These are phyloP conservation scores for Ogataea ganodermae DNA, from an alignment of 805 yeast species.

Conservation along the genomic window DNA sequence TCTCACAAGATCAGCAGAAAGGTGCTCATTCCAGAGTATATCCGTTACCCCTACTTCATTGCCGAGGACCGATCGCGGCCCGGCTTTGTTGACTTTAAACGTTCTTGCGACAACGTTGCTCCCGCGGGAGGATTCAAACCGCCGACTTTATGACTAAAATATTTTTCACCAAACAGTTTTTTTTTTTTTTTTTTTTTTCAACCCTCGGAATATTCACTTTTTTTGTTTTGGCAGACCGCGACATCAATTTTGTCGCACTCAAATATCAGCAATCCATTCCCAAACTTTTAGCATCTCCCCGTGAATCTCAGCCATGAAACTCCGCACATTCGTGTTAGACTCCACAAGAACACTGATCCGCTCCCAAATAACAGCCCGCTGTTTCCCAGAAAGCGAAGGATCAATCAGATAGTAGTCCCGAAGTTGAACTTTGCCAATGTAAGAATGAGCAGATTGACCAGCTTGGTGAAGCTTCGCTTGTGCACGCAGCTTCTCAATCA, in stretches of 20 bases:
- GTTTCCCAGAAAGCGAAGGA: constrained; percentile 35
- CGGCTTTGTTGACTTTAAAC: constrained; percentile 36
- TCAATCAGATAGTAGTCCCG: constrained; percentile 62
- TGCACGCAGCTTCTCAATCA: constrained; percentile 50
- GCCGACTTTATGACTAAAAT: neutral
- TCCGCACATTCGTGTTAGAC: constrained; percentile 62
- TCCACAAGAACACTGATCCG: constrained; percentile 58
- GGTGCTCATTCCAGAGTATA: constrained; percentile 66
- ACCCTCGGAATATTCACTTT: too few relatives aligned
- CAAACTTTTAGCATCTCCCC: constrained; percentile 88
- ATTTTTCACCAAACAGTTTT: neutral
- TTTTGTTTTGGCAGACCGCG: neutral
- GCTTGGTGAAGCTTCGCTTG: constrained; percentile 43
- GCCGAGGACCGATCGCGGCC: constrained; percentile 54
- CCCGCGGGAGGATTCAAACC: constrained; percentile 48
- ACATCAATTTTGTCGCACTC: constrained; percentile 2
- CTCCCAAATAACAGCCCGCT: constrained; percentile 58
- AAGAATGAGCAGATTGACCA: constrained; percentile 41
- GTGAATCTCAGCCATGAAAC: constrained; percentile 65
- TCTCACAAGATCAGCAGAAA: constrained; percentile 55
- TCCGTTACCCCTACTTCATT: constrained; percentile 68
- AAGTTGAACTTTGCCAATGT: constrained; percentile 69
- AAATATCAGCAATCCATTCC: constrained; percentile 71
- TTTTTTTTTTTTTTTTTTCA: neutral
- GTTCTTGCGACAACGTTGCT: constrained; percentile 36